Conservation (phyloP, 805 yeast genomes). For the Metschnikowia lochheadii region DNA sequence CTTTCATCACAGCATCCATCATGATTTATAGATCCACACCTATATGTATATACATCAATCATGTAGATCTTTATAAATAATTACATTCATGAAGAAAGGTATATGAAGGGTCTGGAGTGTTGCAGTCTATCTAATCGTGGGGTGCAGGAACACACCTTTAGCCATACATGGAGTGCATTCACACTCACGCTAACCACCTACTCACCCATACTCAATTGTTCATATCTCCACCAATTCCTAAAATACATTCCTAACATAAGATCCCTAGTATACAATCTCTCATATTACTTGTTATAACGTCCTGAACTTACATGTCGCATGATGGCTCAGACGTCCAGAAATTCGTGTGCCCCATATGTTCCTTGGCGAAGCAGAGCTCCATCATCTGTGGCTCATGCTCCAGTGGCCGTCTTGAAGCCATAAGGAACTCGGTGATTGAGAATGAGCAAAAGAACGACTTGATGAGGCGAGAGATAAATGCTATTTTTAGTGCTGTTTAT, state of each 20-base stretch:
- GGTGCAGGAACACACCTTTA: constrained; percentile 5
- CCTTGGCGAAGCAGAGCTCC: constrained; percentile 12
- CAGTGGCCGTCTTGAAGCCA: constrained; percentile 17
- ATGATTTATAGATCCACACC: too few relatives aligned
- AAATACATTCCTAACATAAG: too few relatives aligned
- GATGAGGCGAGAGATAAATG: constrained; percentile 24
- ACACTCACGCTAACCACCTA: not conserved
- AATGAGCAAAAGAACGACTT: constrained; percentile 23
- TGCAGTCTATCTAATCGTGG: constrained; percentile 7
- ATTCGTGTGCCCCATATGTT: constrained; percentile 15
- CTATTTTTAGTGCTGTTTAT: constrained; percentile 18
- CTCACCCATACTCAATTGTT: too few relatives aligned
- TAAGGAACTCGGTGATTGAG: constrained; percentile 23
- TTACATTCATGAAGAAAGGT: not conserved
- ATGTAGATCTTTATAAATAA: too few relatives aligned
- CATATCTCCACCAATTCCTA: too few relatives aligned
- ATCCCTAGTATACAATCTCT: too few relatives aligned
- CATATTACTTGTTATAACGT: too few relatives aligned
- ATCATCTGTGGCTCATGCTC: constrained; percentile 24
- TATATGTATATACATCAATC: too few relatives aligned
- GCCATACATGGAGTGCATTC: not conserved
- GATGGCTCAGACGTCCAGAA: constrained; percentile 2
- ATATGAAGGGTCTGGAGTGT: too few relatives aligned
- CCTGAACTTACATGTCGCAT: constrained; percentile 6
- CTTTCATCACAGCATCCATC: too few relatives aligned